These are phyloP conservation scores for Neurospora cerealis DNA, from an alignment of 495 filamentous ascomycete species.

Conservation along the genomic window DNA sequence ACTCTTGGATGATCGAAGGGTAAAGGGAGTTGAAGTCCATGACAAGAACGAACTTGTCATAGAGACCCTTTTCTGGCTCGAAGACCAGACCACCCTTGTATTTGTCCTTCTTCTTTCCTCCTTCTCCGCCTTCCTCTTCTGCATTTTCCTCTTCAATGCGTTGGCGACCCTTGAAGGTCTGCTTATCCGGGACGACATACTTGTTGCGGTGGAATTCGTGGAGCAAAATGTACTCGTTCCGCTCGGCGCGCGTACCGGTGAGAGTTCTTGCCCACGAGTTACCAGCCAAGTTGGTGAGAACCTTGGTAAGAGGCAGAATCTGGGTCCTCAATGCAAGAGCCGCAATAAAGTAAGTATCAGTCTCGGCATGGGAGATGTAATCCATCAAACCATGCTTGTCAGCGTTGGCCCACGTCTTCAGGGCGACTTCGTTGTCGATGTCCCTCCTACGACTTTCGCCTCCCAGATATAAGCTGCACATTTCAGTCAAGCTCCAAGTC, in stretches of 20 bases:
- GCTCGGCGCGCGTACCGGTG: conserved; percentile 89
- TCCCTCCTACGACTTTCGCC: conserved; percentile 63
- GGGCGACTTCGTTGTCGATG: conserved; percentile 73
- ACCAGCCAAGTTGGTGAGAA: conserved; percentile 90
- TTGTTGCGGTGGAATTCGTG: conserved; percentile 95
- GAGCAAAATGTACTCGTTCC: conserved; percentile 97
- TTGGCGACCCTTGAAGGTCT: conserved; percentile 55
- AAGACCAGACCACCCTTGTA: conserved; percentile 98
- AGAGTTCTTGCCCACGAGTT: conserved; percentile 97
- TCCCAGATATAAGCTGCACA: conserved; percentile 78
- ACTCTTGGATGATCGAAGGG: conserved; percentile 98
- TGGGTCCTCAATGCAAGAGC: conserved; percentile 80
- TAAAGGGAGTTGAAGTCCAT: conserved; percentile 99
- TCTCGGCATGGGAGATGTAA: conserved; percentile 83
- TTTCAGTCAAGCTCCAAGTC: conserved; percentile 94
- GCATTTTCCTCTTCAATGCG: conserved; percentile 54
- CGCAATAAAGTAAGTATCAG: conserved; percentile 91
- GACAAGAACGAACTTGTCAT: conserved; percentile 92
- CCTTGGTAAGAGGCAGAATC: conserved; percentile 87
- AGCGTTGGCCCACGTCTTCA: conserved; percentile 79
- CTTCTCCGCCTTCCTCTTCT: conserved; percentile 52
- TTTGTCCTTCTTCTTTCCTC: conserved; percentile 92
- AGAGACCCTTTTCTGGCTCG: conserved; percentile 92
- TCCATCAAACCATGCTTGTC: conserved; percentile 76
- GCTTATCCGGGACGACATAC: conserved; percentile 94